Evolutionary conservation across 352 stramenopile species (phyloP), one percentile per base, ranked within the genome.

Genomic region (Globisporangium mamillatum): DNA sequence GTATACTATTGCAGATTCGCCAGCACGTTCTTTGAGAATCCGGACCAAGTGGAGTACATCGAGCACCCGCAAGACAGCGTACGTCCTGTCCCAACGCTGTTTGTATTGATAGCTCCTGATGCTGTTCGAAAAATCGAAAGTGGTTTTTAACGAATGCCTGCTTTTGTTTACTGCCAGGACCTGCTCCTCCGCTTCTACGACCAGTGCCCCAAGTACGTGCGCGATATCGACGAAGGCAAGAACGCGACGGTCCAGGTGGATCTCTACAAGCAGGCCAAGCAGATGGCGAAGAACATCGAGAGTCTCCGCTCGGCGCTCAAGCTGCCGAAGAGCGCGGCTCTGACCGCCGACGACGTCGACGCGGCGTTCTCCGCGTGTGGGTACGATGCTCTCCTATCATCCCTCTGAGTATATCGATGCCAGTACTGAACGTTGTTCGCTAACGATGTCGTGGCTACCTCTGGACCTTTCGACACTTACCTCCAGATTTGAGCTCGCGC

Each of bases 141-240:
- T 7, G 20, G 8, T 25, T 20, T 25, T 34, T 18, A 38, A 38
- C 32, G 32, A 38, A 38, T 38, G 32, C 32, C 32, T 10, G 32
- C 8, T 38, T 38, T 38, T 38, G 8, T 10, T 10, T 38, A 52
- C 0, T 7, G n/a, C 1, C 46, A 89, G 82, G 82, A 90, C 53
- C 41, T 63, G 12, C 68, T 90, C 0, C 67, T 90, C 22, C 77
- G 84, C 4, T 93, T 91, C 67, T 91, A 80, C 60, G 84, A 91
- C 46, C 60, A 76, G 29, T 93, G 84, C 27, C 64, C 74, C 12
- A 77, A 78, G 18, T 93, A 90, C 63, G 69, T 76, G 27, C 68
- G 67, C 27, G 75, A 88, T 3, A 73, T 93, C 14, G 76, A 78
- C 32, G 68, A 75, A 0, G 89, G 90, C 59, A 20, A 68, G 27